These are phyloP conservation scores for Grosmannia penicillata DNA, from an alignment of 2,329 filamentous ascomycete genomes.

Conservation along the genomic window DNA sequence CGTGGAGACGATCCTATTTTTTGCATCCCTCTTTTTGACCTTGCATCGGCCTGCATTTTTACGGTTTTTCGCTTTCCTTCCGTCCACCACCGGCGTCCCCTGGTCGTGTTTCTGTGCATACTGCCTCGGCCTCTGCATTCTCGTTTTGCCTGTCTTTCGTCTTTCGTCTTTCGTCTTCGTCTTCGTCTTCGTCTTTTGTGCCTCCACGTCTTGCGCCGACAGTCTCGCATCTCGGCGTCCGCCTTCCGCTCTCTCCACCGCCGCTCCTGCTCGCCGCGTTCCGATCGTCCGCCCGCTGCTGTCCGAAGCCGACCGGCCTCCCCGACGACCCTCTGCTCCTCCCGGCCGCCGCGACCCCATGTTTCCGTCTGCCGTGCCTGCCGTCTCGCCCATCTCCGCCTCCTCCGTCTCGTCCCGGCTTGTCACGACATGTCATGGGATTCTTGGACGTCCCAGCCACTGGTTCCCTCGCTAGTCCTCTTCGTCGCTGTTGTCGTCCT, in stretches of 20 bases:
- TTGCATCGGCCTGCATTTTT: background rate
- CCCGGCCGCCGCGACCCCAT: background rate
- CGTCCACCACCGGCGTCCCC: background rate
- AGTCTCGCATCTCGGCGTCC: no score
- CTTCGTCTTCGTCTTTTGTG: no score
- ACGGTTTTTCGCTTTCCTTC: background rate
- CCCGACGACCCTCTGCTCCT: conserved; percentile 3
- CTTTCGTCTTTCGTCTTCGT: background rate
- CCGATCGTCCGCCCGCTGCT: conserved; percentile 4
- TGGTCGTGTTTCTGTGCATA: background rate
- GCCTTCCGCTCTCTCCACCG: background rate
- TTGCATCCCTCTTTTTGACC: background rate
- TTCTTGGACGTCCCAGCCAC: conserved; percentile 26
- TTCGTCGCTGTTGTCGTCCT: conserved; percentile 25
- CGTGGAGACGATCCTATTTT: background rate
- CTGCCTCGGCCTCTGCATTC: background rate
- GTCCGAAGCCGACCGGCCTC: no score
- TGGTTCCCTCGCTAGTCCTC: conserved; percentile 28
- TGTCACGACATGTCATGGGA: conserved; percentile 33
- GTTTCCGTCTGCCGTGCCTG: no score
- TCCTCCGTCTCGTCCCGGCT: conserved; percentile 8
- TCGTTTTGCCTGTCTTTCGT: background rate
- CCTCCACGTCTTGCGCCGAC: background rate
- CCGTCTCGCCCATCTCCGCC: no score
- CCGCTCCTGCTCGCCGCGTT: conserved; percentile 1